Conservation (phyloP, 768 basidiomycete genomes). For the Jaapia argillacea region DNA sequence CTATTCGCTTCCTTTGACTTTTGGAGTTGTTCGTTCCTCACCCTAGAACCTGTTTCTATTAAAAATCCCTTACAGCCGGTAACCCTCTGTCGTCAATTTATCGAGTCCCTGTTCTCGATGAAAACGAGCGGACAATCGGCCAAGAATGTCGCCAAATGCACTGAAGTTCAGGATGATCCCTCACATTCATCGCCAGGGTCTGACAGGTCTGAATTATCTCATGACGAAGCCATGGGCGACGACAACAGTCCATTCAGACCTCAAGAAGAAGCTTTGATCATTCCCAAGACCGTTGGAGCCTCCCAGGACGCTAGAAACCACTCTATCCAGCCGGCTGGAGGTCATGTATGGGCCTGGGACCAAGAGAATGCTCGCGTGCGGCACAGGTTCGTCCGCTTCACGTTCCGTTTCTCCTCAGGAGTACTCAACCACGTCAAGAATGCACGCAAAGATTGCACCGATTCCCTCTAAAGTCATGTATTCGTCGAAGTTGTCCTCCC, state of each 20-base stretch:
- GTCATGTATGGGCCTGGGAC: conserved; percentile 75
- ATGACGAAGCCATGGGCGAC: conserved; percentile 10
- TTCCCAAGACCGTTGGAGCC: conserved; percentile 28
- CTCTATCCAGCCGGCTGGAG: conserved; percentile 88
- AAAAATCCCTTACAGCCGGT: too few relatives aligned
- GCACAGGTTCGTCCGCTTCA: conserved; percentile 56
- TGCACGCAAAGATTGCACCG: conserved; percentile 78
- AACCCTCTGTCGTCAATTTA: too few relatives aligned
- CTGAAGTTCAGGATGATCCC: not conserved
- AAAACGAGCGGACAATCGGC: not conserved
- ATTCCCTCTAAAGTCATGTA: conserved; percentile 86
- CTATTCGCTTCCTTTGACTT: too few relatives aligned
- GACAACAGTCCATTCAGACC: conserved; percentile 2
- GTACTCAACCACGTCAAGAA: conserved; percentile 32
- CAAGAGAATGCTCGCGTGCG: conserved; percentile 86
- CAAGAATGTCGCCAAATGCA: not conserved
- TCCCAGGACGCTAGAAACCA: conserved; percentile 72
- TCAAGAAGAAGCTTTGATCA: not conserved
- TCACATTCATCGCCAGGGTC: too few relatives aligned
- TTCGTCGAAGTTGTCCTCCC: conserved; percentile 54
- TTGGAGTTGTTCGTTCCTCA: too few relatives aligned
- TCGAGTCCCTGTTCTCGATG: too few relatives aligned
- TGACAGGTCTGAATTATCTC: not conserved
- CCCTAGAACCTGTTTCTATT: too few relatives aligned
- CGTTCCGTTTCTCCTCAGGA: not conserved